phyloP scores from a whole-genome alignment of 108 stramenopile genomes.

The Schizochytrium sp. region DNA sequence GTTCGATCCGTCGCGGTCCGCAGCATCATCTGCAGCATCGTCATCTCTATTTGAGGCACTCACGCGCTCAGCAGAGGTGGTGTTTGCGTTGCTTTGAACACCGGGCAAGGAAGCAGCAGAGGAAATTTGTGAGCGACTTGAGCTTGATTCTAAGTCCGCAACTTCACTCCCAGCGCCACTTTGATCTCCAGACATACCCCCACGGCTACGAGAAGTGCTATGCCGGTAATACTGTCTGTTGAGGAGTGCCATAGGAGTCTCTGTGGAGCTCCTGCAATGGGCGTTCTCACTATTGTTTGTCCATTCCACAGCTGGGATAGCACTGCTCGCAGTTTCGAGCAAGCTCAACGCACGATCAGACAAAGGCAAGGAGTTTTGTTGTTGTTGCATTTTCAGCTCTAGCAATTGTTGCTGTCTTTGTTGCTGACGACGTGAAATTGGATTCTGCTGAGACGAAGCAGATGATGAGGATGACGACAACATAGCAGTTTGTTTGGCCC shows the following conservation, averaged over 20 bases:
- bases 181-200: not conserved
- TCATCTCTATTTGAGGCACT: no score
- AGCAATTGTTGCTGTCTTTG: no score
- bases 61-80: no score
- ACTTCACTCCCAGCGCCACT: no score
- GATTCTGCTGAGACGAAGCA: no score
- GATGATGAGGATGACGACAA: no score
- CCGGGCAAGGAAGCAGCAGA: no score
- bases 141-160: no score
- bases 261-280: not conserved
- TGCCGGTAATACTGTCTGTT: not conserved
- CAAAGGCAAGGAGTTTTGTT: not conserved
- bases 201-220: not conserved
- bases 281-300: conserved; percentile 12
- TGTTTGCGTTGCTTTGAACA: no score
- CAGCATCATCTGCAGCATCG: not conserved
- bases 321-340: not conserved
- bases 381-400: not conserved
- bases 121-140: no score
- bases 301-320: conserved; percentile 14
- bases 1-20: not conserved
- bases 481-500: no score
- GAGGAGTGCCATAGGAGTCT: not conserved
- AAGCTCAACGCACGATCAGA: not conserved
- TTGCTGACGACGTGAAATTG: no score